Conservation (phyloP, 495 filamentous ascomycete species). For the Penicillium egyptiacum region DNA sequence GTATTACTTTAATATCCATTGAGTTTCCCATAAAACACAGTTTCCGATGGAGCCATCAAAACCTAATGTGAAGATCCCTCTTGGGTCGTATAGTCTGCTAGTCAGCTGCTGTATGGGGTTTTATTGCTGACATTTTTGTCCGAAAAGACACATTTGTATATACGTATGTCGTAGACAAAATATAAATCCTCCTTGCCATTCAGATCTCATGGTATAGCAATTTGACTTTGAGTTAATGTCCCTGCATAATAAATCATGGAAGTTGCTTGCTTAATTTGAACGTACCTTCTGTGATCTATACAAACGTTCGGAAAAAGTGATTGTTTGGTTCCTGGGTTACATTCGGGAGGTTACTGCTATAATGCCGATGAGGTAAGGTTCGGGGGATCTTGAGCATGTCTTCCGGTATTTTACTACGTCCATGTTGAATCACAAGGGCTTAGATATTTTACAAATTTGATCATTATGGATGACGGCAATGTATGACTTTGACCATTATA, state of each 20-base stretch:
- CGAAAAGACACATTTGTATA: neutral
- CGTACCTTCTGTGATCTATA: neutral
- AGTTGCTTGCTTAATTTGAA: neutral
- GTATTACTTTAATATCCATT: neutral
- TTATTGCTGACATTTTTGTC: neutral
- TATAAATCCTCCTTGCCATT: neutral
- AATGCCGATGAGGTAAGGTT: constrained; percentile 14
- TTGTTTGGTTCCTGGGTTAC: constrained; percentile 16
- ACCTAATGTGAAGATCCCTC: neutral
- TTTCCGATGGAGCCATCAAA: neutral
- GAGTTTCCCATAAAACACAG: neutral
- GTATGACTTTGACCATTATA: neutral
- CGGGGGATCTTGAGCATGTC: neutral
- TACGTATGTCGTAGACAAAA: neutral
- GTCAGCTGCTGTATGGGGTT: neutral
- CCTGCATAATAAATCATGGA: neutral
- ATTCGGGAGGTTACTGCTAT: constrained; percentile 27
- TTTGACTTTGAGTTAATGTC: neutral
- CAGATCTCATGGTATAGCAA: neutral
- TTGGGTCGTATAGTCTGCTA: neutral
- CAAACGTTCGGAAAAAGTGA: neutral
- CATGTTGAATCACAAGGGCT: neutral
- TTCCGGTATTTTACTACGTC: neutral
- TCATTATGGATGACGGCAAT: neutral
- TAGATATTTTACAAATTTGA: neutral